phyloP scores from a whole-genome alignment of 2,329 filamentous ascomycete species.

The Fusarium nanum region DNA sequence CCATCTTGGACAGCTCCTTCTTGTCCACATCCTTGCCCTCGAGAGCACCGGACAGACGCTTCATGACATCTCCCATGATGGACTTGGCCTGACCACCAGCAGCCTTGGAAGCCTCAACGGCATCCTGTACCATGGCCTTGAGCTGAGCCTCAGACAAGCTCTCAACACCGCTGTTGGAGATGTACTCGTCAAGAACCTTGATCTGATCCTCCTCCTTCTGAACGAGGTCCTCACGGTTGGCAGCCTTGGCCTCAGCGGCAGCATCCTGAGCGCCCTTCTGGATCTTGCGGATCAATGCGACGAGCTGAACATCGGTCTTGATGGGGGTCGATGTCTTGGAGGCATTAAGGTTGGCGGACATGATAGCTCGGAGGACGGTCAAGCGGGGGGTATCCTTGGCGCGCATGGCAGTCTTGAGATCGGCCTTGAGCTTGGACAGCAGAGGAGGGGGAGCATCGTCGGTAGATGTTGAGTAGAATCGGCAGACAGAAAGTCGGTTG shows the following conservation, averaged over 20 bases:
- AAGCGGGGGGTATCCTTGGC: constrained; percentile 73
- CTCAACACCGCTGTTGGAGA: constrained; percentile 68
- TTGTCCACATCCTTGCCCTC: constrained; percentile 74
- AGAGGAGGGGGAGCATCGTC: constrained; percentile 59
- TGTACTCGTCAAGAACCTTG: constrained; percentile 73
- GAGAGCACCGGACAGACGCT: constrained; percentile 65
- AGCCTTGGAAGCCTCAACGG: constrained; percentile 62
- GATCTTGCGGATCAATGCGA: constrained; percentile 74
- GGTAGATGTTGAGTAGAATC: constrained; percentile 51
- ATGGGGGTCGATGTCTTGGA: constrained; percentile 79
- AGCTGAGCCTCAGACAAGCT: constrained; percentile 70
- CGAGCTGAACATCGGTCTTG: constrained; percentile 74
- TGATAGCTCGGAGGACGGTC: constrained; percentile 73
- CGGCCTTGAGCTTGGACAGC: constrained; percentile 65
- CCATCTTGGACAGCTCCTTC: constrained; percentile 68
- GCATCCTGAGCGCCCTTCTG: constrained; percentile 69
- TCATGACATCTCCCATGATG: constrained; percentile 72
- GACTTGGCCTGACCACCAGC: constrained; percentile 60
- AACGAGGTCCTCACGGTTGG: constrained; percentile 74
- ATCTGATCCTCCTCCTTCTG: constrained; percentile 77
- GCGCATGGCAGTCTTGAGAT: constrained; percentile 75
- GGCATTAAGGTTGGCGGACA: constrained; percentile 78
- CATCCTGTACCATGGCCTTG: constrained; percentile 61
- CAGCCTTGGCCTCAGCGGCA: constrained; percentile 70
- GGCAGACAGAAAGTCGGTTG: constrained; percentile 33